phyloP scores from a whole-genome alignment of 2,329 filamentous ascomycete species.

The Orbilia brochopaga region DNA sequence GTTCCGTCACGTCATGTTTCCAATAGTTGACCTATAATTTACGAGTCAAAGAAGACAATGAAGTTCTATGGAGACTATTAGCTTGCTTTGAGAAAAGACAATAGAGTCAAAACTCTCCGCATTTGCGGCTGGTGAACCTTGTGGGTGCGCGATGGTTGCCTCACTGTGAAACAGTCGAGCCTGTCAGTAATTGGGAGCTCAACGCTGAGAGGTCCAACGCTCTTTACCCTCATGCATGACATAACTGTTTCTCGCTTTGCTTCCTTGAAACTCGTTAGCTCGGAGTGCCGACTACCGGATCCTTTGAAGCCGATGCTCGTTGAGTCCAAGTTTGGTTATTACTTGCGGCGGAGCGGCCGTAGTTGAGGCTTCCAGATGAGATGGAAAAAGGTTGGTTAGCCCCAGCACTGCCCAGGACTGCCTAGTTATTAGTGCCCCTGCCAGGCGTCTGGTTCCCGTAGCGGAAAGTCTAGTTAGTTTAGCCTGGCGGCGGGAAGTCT shows the following conservation, averaged over 20 bases:
- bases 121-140: background rate
- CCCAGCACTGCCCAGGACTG: background rate
- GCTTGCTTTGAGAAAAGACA: conserved; percentile 8
- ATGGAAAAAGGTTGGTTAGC: background rate
- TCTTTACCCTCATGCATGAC: conserved; percentile 7
- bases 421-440: background rate
- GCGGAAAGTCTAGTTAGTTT: background rate
- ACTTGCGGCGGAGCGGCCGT: conserved; percentile 7
- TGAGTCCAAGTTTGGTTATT: conserved; percentile 31
- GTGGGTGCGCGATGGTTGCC: background rate
- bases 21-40: conserved; percentile 9
- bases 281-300: conserved; percentile 14
- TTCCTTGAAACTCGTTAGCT: conserved; percentile 27
- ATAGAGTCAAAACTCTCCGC: conserved; percentile 30
- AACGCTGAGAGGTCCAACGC: background rate
- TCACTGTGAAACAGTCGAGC: conserved; percentile 35
- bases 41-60: background rate
- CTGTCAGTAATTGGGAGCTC: conserved; percentile 1
- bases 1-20: conserved; percentile 7
- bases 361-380: background rate
- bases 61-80: background rate
- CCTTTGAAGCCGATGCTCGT: conserved; percentile 35
- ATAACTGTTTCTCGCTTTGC: conserved; percentile 25
- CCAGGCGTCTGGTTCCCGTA: background rate
- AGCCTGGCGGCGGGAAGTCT: background rate